Percentiles rank a stretch among this genome's conserved stretches.
These are phyloP conservation scores for Lichtheimia hyalospora DNA, from an alignment of 371 early-diverging fungal species.

Conservation along the genomic window DNA sequence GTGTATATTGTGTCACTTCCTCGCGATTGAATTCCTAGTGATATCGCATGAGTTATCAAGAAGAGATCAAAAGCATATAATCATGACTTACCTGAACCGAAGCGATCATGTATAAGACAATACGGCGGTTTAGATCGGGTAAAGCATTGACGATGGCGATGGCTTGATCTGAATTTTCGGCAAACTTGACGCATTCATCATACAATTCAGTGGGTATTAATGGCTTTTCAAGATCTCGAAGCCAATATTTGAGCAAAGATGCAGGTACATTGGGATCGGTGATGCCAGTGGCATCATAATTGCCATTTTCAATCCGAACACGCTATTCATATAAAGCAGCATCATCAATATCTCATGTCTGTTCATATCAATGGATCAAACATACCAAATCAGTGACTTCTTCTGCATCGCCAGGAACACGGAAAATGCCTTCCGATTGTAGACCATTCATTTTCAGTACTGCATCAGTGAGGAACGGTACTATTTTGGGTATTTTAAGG, in stretches of 20 bases:
- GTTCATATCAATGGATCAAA: not conserved
- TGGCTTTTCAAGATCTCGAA: slow-evolving; percentile 91
- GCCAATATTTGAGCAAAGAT: slow-evolving; percentile 90
- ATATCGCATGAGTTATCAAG: not conserved
- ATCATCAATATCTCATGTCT: too few relatives aligned
- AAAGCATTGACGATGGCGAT: slow-evolving; percentile 63
- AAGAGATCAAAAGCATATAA: not conserved
- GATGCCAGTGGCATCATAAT: slow-evolving; percentile 68
- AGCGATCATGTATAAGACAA: slow-evolving; percentile 74
- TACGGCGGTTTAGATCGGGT: slow-evolving; percentile 76
- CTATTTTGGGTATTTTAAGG: slow-evolving; percentile 73
- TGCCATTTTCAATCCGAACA: slow-evolving; percentile 83
- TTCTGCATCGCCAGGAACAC: slow-evolving; percentile 95
- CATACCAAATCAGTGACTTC: slow-evolving; percentile 77
- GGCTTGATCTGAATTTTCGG: slow-evolving; percentile 59
- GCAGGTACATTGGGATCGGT: slow-evolving; percentile 91
- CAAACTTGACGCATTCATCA: slow-evolving; percentile 59
- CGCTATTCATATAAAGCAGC: too few relatives aligned
- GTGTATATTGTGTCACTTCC: slow-evolving; percentile 66
- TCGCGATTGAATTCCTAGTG: slow-evolving; percentile 60
- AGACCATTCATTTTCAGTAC: slow-evolving; percentile 79
- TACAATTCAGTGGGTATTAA: slow-evolving; percentile 86
- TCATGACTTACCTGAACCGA: slow-evolving; percentile 68
- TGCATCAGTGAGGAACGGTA: slow-evolving; percentile 80
- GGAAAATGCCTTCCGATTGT: slow-evolving; percentile 92